phyloP scores from a whole-genome alignment of 2,329 filamentous ascomycete species.

The Orbilia quercus region DNA sequence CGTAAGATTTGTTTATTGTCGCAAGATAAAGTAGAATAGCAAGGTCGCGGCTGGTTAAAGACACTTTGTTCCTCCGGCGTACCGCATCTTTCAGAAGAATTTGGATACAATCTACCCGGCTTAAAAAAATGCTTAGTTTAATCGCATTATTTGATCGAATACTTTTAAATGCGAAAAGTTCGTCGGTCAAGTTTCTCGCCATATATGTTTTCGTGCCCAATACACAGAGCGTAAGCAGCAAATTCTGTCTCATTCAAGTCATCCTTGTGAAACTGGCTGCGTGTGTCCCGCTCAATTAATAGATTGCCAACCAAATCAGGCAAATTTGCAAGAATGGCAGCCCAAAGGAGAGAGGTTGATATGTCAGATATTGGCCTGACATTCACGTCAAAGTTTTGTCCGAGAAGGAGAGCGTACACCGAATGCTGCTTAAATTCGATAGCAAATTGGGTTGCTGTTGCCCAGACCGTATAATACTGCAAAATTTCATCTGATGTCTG shows the following conservation, averaged over 20 bases:
- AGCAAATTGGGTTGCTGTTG: conserved; percentile 10
- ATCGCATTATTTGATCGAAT: no score
- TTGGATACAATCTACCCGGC: no score
- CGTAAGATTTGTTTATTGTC: neutral
- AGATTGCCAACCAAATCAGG: neutral
- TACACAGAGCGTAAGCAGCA: no score
- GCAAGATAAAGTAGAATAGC: neutral
- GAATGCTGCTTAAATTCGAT: conserved; percentile 6
- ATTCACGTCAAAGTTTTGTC: conserved; percentile 10
- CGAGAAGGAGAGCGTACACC: neutral
- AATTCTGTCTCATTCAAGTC: no score
- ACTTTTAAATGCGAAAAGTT: no score
- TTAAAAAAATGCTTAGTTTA: no score
- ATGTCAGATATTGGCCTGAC: conserved; percentile 4
- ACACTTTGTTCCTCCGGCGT: no score
- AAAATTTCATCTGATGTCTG: neutral
- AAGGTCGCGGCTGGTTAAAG: neutral
- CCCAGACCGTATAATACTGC: neutral
- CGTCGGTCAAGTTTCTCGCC: no score
- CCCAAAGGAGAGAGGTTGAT: conserved; percentile 16
- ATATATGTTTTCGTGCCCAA: no score
- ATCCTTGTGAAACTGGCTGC: no score
- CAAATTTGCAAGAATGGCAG: neutral
- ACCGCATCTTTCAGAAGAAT: neutral
- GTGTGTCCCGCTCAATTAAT: neutral